Base-by-base conservation (phyloP, 2,329 filamentous ascomycete species). In the Cladorrhinum sp. region DNA sequence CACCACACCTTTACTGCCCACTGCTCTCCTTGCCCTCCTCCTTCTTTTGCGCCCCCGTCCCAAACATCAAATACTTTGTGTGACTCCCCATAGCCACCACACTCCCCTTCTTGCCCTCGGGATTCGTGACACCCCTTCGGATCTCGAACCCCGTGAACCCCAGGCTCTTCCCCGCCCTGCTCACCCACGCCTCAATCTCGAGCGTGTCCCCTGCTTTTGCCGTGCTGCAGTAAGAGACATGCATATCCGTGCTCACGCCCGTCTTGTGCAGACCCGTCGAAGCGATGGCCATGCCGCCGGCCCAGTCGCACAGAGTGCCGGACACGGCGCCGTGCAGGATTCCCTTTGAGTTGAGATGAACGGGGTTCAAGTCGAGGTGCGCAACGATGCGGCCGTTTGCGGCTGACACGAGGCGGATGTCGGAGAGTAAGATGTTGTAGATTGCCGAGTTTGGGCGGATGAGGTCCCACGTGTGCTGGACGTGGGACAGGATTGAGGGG, bases 241-340 rank as follows among this genome's bases (percentile, higher is more conserved):
- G 58, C 36, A 65, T 65, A n/a, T 65, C 63, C 10, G 61, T 60
- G 41, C 61, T 63, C 25, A 65, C 63, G 1, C 63, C 63, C 13
- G 63, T 65, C 18, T 25, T 52, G 20, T 23, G 18, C 12, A 60
- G 51, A 16, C 61, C 61, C 48, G 57, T 60, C 10, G 63, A 57
- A 1, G 63, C 63, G n/a, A 65, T 65, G 27, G 63, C 63, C 50
- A 65, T 60, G 13, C 63, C 63, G 36, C 63, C 63, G 2, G 63
- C 63, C 63, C 63, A 65, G 51, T 65, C 63, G 18, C 61, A 60
- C n/a, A 65, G 55, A 13, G 63, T 63, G 6, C 61, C 63, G 29
- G 61, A 63, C 20, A 65, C 63, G 45, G 54, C 50, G 22, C 63
- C 63, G 55, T 65, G 63, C 18, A 65, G 48, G 36, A 53, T 50